A percentile compares a stretch with the other conserved stretches of the same genome.
Evolutionary conservation across 495 filamentous ascomycete species (phyloP).

Genomic region (Penicillium bialowiezense): DNA sequence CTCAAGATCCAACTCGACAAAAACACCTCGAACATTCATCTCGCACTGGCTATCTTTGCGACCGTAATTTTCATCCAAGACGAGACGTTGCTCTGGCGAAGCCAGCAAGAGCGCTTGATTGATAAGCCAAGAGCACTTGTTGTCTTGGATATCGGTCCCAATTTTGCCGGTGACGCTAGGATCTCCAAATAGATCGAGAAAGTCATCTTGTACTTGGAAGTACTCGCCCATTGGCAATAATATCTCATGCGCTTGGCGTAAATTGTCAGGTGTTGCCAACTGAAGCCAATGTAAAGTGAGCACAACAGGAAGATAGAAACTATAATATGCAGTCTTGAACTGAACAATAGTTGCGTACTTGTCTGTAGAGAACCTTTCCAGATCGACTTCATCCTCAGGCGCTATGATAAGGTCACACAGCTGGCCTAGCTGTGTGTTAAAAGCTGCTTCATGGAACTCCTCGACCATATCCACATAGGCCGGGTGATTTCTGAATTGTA

Average conservation of each 20-base stretch:
- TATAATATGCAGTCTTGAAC: conserved; percentile 95
- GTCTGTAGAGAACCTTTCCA: conserved; percentile 68
- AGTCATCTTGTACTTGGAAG: conserved; percentile 93
- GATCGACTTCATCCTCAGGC: conserved; percentile 71
- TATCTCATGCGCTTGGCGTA: conserved; percentile 71
- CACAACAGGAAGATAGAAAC: conserved; percentile 88
- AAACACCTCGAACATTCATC: too few relatives aligned
- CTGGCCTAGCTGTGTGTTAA: conserved; percentile 85
- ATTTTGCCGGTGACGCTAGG: conserved; percentile 90
- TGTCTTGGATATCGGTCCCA: conserved; percentile 89
- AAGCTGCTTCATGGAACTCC: conserved; percentile 78
- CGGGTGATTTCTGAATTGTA: conserved; percentile 71
- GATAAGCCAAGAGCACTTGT: conserved; percentile 40
- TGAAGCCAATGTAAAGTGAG: conserved; percentile 71
- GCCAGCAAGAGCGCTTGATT: too few relatives aligned
- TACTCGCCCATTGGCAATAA: conserved; percentile 87
- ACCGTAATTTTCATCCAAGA: too few relatives aligned
- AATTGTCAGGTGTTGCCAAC: conserved; percentile 68
- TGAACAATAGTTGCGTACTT: conserved; percentile 88
- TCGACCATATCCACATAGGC: conserved; percentile 76
- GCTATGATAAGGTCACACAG: conserved; percentile 65
- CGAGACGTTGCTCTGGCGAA: too few relatives aligned
- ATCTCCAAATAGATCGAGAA: conserved; percentile 85
- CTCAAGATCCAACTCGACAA: too few relatives aligned
- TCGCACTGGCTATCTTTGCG: too few relatives aligned